Base-by-base conservation (phyloP, 106 monocot species). In the Apostasia shenzhenica region DNA sequence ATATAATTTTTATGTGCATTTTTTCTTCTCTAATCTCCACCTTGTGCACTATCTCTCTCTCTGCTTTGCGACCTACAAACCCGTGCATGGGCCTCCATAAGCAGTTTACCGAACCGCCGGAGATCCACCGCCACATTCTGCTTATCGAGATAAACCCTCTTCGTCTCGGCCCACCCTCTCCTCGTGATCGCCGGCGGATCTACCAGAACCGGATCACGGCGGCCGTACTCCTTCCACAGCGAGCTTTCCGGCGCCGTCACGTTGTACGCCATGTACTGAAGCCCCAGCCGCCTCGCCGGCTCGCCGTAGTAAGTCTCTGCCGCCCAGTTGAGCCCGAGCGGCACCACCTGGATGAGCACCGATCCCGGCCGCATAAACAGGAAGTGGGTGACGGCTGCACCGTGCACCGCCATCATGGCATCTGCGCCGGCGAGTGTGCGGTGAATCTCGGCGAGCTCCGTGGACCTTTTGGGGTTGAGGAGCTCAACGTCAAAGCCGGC, bases 341-440 rank as follows among this genome's bases (percentile, higher is more conserved):
- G 94, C 59, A 94, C 87, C 60, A 94, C 73, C 61, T 94, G 94
- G 47, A 94, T 63, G 14, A 94, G 77, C 37, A 76, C 75, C 2
- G 90, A 41, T 14, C 69, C 75, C 1, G 86, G 94, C 0, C 79
- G 76, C 84, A 94, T 75, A 82, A 94, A 87, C 8, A 94, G 66
- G 63, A 94, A 77, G 76, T 94, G 94, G 2, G 94, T 94, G 82
- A 90, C 74, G 56, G 90, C 94, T 2, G 94, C 94, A 14, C 94
- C 94, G 47, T 94, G 94, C 4, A 94, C 90, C 39, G 82, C 87
- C n/a, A 94, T 41, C 90, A 94, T 81, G 3, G 74, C 94, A 67
- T 90, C 75, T 37, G 87, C 62, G 14, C 82, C 61, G 51, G 61
- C 56, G 5, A 94, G 76, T 2, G 68, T 76, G 0, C 5, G 14